A percentile compares a stretch with the other conserved stretches of the same genome.
phyloP scores from a whole-genome alignment of 345 rosid species.

The Raphanus sativus region DNA sequence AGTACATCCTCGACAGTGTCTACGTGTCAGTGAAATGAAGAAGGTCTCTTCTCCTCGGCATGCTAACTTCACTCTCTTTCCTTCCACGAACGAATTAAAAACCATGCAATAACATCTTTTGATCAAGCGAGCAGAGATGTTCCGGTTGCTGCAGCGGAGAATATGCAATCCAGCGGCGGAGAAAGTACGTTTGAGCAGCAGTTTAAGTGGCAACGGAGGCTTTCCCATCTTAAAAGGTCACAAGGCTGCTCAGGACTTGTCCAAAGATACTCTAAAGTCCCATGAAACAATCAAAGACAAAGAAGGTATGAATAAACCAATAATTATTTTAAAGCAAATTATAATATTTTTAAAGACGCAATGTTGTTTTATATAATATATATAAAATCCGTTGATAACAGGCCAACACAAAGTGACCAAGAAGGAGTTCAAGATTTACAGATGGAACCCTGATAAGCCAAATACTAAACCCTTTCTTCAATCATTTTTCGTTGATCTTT shows the following conservation, averaged over 20 bases:
- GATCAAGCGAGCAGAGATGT: conserved; percentile 8
- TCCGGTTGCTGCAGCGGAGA: conserved; percentile 7
- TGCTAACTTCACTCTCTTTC: conserved; percentile 2
- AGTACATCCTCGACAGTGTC: background rate
- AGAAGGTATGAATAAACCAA: conserved; percentile 3
- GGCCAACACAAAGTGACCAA: conserved; percentile 21
- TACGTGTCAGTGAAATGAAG: background rate
- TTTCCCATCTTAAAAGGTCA: conserved; percentile 50
- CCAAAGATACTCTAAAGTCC: conserved; percentile 45
- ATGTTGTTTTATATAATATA: background rate
- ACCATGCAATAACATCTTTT: background rate
- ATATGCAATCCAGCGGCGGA: conserved; percentile 10
- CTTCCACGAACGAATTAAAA: background rate
- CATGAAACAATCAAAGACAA: conserved; percentile 20
- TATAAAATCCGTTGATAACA: background rate
- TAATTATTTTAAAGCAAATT: background rate
- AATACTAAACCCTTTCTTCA: conserved; percentile 59
- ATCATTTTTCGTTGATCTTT: conserved; percentile 54
- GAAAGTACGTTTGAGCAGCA: conserved; percentile 34
- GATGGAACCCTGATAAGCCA: conserved; percentile 63
- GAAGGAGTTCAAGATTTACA: conserved; percentile 65
- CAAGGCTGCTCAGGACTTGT: conserved; percentile 48
- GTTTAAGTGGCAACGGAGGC: conserved; percentile 30
- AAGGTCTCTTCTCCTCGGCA: background rate
- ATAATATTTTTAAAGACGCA: background rate